Evolutionary conservation across 148 eudicot species (phyloP), one percentile per base, ranked within the genome.

Genomic region (Cornus florida): DNA sequence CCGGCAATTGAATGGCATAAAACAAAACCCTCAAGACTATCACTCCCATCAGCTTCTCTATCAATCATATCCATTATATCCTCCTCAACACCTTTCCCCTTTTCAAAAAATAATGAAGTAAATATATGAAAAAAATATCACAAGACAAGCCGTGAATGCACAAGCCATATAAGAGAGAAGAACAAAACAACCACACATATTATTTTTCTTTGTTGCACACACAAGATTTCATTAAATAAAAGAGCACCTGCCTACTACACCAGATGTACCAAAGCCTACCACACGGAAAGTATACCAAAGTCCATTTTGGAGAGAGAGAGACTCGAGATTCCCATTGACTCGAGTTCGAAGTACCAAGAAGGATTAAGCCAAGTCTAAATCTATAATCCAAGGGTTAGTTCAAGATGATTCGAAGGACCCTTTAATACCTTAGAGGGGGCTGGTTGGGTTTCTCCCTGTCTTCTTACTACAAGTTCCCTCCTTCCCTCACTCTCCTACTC

Each of bases 21-120:
- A 81, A 96, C 99, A 83, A 96, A 96, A 73, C 99, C 99, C 84
- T 96, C 99, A 69, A 96, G 99, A 85, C 99, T 96, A 81, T 94
- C 99, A 85, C 99, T 96, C 87, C 99, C 99, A 89, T 96, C 99
- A 78, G 99, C 99, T 88, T 96, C 99, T 86, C 99, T 90, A 82
- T 96, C 99, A 82, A 96, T 96, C 99, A 96, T 96, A 85, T 96
- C 99, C 98, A 96, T 92, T 74, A 96, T 85, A 81, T 96, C 98
- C 86, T 96, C 99, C 88, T 96, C 95, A 79, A 94, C 92, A 70
- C 82, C 89, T 83, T 96, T 89, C 11, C 99, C 99, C 99, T 96
- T 86, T 43, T 81, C 14, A 66, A 20, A 60, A 48, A 77, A 81
- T 50, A 75, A 77, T 28, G 74, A 67, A 70, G 82, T 76, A 73